Conservation (phyloP, 2,329 filamentous ascomycete genomes). For the Zalaria sp. region DNA sequence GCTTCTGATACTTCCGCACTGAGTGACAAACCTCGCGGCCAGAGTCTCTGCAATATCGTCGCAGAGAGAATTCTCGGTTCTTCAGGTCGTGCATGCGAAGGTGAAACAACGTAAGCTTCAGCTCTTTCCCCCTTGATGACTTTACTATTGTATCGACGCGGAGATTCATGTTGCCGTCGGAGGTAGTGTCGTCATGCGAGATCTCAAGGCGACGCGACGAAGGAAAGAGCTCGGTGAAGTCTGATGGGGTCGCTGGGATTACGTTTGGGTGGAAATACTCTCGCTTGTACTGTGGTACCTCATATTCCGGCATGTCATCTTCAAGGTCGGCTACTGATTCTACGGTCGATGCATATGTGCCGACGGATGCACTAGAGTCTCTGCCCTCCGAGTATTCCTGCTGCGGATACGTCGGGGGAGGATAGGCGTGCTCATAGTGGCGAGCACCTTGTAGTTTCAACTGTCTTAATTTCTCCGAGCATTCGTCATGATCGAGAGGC, state of each 20-base stretch:
- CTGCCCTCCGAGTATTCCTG: not conserved
- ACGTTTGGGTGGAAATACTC: constrained; percentile 52
- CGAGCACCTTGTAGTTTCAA: constrained; percentile 5
- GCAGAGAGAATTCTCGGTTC: constrained; percentile 75
- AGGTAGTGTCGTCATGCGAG: constrained; percentile 76
- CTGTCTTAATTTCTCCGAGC: constrained; percentile 4
- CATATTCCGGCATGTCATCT: constrained; percentile 34
- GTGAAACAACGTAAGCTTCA: constrained; percentile 72
- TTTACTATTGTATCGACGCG: constrained; percentile 66
- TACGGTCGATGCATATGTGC: constrained; percentile 67
- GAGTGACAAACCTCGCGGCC: constrained; percentile 86
- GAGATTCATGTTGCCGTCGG: constrained; percentile 94
- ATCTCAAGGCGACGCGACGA: constrained; percentile 69
- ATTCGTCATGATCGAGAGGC: constrained; percentile 14
- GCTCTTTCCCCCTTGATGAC: constrained; percentile 32
- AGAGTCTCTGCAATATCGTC: constrained; percentile 83
- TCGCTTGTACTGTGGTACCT: constrained; percentile 46
- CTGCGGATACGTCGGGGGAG: no score
- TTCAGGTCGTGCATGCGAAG: constrained; percentile 86
- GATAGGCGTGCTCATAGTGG: not conserved
- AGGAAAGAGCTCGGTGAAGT: constrained; percentile 78
- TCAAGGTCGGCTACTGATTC: constrained; percentile 44
- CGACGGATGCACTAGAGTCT: constrained; percentile 48
- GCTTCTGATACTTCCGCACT: constrained; percentile 52
- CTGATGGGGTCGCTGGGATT: constrained; percentile 62